A percentile compares a stretch with the other conserved stretches of the same genome.
These are phyloP conservation scores for Tolypocladium endophyticum DNA, from an alignment of 2,329 filamentous ascomycete species.

Conservation along the genomic window DNA sequence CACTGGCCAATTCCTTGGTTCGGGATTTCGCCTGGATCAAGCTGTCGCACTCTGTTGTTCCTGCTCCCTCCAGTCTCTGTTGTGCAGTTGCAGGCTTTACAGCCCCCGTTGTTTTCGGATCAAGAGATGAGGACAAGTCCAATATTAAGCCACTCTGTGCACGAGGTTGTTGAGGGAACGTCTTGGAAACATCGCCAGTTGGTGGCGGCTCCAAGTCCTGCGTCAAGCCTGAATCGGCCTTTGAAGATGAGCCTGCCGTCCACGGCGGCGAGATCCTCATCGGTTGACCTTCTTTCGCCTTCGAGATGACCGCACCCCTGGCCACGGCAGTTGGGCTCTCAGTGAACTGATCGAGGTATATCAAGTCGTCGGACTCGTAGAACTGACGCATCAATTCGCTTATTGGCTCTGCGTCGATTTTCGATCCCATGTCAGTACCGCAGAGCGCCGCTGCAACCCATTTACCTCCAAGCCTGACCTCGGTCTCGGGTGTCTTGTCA, in stretches of 20 bases:
- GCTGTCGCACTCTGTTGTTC: conserved; percentile 1
- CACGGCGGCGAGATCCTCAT: not conserved
- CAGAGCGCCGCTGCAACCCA: not conserved
- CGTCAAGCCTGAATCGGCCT: not conserved
- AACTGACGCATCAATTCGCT: not conserved
- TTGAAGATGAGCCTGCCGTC: not conserved
- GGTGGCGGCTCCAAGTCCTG: not conserved
- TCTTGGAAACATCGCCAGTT: not conserved
- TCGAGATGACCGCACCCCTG: too few species aligned
- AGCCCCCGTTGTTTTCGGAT: not conserved
- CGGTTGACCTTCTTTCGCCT: not conserved
- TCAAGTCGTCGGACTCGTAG: conserved; percentile 1
- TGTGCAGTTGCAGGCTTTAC: not conserved
- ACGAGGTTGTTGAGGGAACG: not conserved
- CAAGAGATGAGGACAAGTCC: not conserved
- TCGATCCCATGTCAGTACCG: not conserved
- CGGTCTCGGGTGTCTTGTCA: not conserved
- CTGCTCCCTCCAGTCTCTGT: not conserved
- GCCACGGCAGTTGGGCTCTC: not conserved
- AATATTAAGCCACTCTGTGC: not conserved
- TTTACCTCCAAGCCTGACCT: not conserved
- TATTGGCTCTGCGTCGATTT: too few species aligned
- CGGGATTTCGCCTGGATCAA: conserved; percentile 5
- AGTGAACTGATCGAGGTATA: not conserved
- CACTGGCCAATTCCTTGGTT: conserved; percentile 5